Base-by-base conservation (phyloP, 176 grass and related monocot genomes). In the Musa beccarii region DNA sequence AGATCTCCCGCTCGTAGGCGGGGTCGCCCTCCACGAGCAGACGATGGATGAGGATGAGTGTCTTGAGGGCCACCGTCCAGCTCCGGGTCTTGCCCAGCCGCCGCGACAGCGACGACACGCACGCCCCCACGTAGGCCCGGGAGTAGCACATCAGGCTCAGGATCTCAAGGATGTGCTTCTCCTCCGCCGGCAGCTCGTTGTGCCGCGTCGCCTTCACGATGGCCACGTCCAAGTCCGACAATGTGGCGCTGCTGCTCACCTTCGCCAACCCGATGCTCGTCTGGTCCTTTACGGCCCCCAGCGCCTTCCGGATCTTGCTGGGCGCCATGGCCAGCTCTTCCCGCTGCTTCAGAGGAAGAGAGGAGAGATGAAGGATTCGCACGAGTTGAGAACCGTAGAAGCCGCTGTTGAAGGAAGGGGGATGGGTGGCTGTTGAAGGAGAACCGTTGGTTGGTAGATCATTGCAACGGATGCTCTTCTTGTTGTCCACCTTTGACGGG, bases 61-160 rank as follows among this genome's bases (percentile, higher is more conserved):
- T 79, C 84, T 98, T 98, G 84, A 98, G 94, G 20, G 90, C 90
- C 1, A 98, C 88, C 19, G 86, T 73, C 90, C 90, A 98, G 78
- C 79, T 86, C 8, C 81, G 78, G 25, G 94, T 93, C 49, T 87
- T 89, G 11, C 84, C 82, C 2, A 98, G 80, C 9, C 90, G 84
- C 10, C 86, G 86, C 2, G 90, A 91, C 17, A 93, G 79, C 17
- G 86, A 52, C 0, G 78, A 22, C 6, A 98, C 82, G 78, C 86
- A 93, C 70, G 80, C 51, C 73, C 56, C 50, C n/a, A 85, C 80
- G 79, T 90, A 71, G 1, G 71, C 61, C 2, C 88, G 68, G 23
- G 90, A 90, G 76, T 80, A 68, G 79, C 80, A 25, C 54, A 90
- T 85, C 1, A 98, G 88, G 53, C 75, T 56, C 1, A 98, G 76